Conservation (phyloP, 2,329 filamentous ascomycete genomes). For the Parastagonospora nodorum region DNA sequence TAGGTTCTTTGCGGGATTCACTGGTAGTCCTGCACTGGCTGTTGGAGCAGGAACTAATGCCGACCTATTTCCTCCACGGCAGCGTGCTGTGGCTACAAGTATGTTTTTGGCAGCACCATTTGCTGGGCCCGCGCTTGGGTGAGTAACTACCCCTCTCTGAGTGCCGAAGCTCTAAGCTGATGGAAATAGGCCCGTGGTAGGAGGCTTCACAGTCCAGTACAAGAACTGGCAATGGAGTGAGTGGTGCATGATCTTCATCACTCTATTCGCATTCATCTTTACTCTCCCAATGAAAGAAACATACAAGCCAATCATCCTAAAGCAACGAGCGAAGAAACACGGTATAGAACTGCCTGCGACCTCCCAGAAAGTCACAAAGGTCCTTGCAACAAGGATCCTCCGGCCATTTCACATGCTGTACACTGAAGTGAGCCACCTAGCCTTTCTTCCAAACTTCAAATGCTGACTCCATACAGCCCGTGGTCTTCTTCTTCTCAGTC, state of each 20-base stretch:
- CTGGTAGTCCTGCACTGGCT: conserved; percentile 63
- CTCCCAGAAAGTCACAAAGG: too few species aligned
- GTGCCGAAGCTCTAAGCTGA: neutral
- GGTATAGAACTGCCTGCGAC: conserved; percentile 26
- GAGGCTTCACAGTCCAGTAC: conserved; percentile 54
- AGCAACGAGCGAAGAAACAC: conserved; percentile 40
- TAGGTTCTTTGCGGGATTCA: conserved; percentile 74
- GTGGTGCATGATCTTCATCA: conserved; percentile 52
- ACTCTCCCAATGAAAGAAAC: conserved; percentile 59
- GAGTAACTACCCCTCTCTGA: conserved; percentile 7
- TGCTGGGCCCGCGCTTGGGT: conserved; percentile 46
- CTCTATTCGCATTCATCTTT: conserved; percentile 41
- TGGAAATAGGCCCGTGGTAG: conserved; percentile 46
- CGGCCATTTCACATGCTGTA: conserved; percentile 57
- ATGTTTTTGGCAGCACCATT: conserved; percentile 50
- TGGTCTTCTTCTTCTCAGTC: conserved; percentile 41
- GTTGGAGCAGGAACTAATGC: conserved; percentile 50
- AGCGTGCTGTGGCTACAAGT: conserved; percentile 41
- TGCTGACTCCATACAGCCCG: conserved; percentile 21
- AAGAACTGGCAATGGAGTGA: conserved; percentile 52
- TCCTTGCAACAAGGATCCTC: conserved; percentile 50
- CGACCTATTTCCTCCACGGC: conserved; percentile 44
- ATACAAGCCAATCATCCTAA: conserved; percentile 58
- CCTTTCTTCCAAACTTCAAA: neutral
- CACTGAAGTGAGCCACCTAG: conserved; percentile 28